Evolutionary conservation across 805 yeast genomes (phyloP).

Genomic region (Ogataea pini): DNA sequence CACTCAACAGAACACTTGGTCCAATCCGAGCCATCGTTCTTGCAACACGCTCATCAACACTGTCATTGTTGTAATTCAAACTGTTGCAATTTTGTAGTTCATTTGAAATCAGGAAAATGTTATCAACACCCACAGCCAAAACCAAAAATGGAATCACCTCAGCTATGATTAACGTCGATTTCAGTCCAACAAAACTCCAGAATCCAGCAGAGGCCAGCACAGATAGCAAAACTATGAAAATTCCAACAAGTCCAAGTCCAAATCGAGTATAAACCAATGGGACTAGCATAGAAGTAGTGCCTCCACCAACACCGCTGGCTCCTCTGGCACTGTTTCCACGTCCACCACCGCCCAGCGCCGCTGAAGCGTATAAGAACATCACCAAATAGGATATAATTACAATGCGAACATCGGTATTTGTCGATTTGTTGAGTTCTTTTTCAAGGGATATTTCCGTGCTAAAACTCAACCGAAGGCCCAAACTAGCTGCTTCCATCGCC

Average conservation of each 20-base stretch:
- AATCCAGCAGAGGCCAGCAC: conserved; percentile 83
- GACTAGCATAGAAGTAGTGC: conserved; percentile 9
- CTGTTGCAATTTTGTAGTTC: conserved; percentile 62
- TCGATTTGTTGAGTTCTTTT: conserved; percentile 78
- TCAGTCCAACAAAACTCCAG: conserved; percentile 72
- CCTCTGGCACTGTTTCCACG: conserved; percentile 34
- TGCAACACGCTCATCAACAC: conserved; percentile 60
- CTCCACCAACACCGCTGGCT: not conserved
- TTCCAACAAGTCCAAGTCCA: conserved; percentile 81
- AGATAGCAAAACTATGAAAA: conserved; percentile 75
- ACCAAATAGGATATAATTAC: conserved; percentile 72
- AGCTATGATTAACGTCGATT: conserved; percentile 89
- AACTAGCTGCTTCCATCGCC: conserved; percentile 44
- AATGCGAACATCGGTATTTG: conserved; percentile 74
- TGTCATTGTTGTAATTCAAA: conserved; percentile 37
- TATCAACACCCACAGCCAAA: conserved; percentile 95
- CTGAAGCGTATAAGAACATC: conserved; percentile 87
- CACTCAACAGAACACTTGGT: conserved; percentile 80
- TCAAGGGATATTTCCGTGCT: conserved; percentile 83
- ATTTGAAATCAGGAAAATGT: conserved; percentile 82
- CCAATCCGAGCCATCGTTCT: conserved; percentile 73
- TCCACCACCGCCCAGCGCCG: conserved; percentile 58
- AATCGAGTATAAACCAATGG: conserved; percentile 57
- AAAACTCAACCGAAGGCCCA: conserved; percentile 67
- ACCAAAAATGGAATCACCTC: conserved; percentile 95